These are phyloP conservation scores for Stagonosporopsis chrysanthemi DNA, from an alignment of 2,329 filamentous ascomycete genomes.

Conservation along the genomic window DNA sequence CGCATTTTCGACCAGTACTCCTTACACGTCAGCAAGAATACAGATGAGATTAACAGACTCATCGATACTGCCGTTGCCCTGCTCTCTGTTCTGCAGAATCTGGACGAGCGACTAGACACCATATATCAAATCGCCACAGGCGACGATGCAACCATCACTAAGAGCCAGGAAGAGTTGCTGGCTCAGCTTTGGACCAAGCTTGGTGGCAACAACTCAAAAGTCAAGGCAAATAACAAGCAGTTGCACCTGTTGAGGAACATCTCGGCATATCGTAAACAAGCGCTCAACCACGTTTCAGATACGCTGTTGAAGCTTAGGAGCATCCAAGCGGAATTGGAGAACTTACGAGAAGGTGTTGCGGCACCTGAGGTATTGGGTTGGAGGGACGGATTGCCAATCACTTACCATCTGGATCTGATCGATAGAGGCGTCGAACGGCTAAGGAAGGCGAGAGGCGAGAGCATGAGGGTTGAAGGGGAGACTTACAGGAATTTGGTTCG, in stretches of 20 bases:
- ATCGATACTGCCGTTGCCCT: constrained; percentile 75
- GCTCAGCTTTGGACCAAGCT: constrained; percentile 76
- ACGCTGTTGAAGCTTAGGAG: constrained; percentile 76
- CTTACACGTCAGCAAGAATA: constrained; percentile 72
- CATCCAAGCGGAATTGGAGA: constrained; percentile 74
- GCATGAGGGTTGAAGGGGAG: constrained; percentile 67
- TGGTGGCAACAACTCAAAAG: constrained; percentile 69
- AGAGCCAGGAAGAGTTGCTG: constrained; percentile 70
- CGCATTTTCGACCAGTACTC: constrained; percentile 77
- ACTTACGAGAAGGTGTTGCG: constrained; percentile 74
- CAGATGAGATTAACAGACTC: constrained; percentile 71
- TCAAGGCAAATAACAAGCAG: constrained; percentile 69
- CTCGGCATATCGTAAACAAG: constrained; percentile 69
- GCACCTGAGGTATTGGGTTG: constrained; percentile 68
- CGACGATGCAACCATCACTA: constrained; percentile 66
- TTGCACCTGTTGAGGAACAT: constrained; percentile 71
- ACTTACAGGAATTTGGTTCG: constrained; percentile 29
- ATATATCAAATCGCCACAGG: constrained; percentile 74
- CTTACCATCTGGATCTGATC: constrained; percentile 79
- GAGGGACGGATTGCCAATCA: constrained; percentile 66
- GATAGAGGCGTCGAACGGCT: constrained; percentile 75
- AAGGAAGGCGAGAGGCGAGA: constrained; percentile 67
- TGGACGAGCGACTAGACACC: constrained; percentile 72
- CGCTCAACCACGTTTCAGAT: constrained; percentile 71
- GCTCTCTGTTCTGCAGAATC: constrained; percentile 68